Evolutionary conservation across 371 early-diverging fungal genomes (phyloP), one percentile per base, ranked within the genome.

Genomic region (Mucor racemosus): DNA sequence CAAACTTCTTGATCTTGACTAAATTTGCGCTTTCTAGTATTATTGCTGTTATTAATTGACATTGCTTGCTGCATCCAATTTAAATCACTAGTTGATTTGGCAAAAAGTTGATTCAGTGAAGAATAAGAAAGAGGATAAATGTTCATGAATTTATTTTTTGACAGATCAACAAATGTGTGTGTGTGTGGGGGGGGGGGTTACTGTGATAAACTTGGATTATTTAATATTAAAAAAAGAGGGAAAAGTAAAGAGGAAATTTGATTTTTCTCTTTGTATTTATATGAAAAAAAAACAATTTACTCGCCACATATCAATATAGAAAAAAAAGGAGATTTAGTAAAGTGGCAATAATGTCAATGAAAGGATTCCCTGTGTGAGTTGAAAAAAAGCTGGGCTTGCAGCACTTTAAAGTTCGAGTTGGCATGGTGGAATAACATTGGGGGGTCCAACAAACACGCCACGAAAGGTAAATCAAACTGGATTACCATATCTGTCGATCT

Each of bases 401-500:
- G 53, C 50, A 54, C 3, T 8, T 14, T 36, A 54, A 46, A 46
- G 53, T 26, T 53, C 53, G 14, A 31, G 31, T 31, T 53, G 53
- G 53, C 31, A 53, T 53, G 53, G 53, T 31, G 1, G 9, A 14
- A 13, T 50, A 53, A 26, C 53, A 11, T 14, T 31, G 26, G 53
- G 53, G 53, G 53, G 53, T 13, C 4, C 4, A 5, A 14, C 4
- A 11, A 26, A 53, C 53, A 53, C 53, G 53, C 53, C 53, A 53
- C 53, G 53, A 53, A 7, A 11, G 38, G 1, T 38, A 11, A 38
- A 38, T 1, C 38, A 38, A 15, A 36, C 56, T 34, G 17, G 53
- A 53, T 40, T 62, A 54, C 63, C 54, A 54, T 39, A 62, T 53
- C 54, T 53, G 63, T 62, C 63, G 54, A 53, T 62, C 63, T 39